A percentile compares a stretch with the other conserved stretches of the same genome.
phyloP scores from a whole-genome alignment of 495 filamentous ascomycete genomes.

The Aspergillus biplanus region DNA sequence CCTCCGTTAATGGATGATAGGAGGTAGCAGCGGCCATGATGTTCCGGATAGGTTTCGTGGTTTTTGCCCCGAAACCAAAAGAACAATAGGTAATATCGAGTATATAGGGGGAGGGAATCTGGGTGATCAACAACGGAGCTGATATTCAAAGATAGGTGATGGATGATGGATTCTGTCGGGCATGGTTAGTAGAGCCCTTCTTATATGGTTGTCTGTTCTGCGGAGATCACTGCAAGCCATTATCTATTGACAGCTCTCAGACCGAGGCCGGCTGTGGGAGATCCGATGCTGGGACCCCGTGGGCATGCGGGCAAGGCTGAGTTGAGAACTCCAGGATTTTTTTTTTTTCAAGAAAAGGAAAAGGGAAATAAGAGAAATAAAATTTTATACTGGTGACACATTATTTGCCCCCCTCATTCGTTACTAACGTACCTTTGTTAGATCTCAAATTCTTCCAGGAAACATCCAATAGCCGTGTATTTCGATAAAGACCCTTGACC shows the following conservation, averaged over 20 bases:
- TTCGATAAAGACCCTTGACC: not conserved
- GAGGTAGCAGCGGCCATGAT: not conserved
- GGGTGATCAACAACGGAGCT: not conserved
- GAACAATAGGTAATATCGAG: not conserved
- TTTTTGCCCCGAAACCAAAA: not conserved
- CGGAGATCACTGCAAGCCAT: not conserved
- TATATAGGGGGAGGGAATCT: too few species aligned
- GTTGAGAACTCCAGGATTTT: not conserved
- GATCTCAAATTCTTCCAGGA: not conserved
- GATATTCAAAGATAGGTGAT: not conserved
- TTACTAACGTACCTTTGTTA: not conserved
- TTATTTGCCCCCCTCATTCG: not conserved
- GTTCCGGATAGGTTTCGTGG: not conserved
- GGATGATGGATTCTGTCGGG: constrained; percentile 1
- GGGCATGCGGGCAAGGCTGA: not conserved
- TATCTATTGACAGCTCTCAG: not conserved
- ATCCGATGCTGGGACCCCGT: not conserved
- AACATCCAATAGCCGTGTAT: not conserved
- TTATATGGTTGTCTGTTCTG: constrained; percentile 8
- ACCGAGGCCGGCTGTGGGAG: not conserved
- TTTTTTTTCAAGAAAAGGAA: not conserved
- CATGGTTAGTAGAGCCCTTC: constrained; percentile 8
- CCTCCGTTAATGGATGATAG: constrained; percentile 19
- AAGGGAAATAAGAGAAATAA: not conserved
- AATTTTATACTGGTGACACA: too few species aligned